A percentile compares a stretch with the other conserved stretches of the same genome.
These are phyloP conservation scores for Candida pseudoglaebosa DNA, from an alignment of 805 yeast species.

Conservation along the genomic window DNA sequence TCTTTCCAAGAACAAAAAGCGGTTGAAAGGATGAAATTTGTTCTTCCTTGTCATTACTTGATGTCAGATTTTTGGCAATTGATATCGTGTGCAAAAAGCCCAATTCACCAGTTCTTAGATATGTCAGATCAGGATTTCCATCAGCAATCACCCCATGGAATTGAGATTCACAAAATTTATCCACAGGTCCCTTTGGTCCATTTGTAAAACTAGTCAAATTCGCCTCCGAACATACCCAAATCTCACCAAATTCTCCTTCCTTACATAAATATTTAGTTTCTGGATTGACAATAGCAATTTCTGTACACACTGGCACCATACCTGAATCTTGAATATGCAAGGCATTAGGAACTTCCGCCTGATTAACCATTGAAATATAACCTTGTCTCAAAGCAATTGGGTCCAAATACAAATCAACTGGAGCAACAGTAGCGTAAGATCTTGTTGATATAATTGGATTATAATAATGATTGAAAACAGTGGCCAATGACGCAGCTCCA, in stretches of 20 bases:
- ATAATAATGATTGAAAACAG: slow-evolving; percentile 72
- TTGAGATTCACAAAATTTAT: slow-evolving; percentile 47
- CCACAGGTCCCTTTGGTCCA: slow-evolving; percentile 49
- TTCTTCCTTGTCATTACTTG: slow-evolving; percentile 23
- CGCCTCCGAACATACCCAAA: slow-evolving; percentile 93
- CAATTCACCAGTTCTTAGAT: slow-evolving; percentile 87
- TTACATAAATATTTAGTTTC: slow-evolving; percentile 77
- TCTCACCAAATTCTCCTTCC: slow-evolving; percentile 93
- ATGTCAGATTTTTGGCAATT: slow-evolving; percentile 32
- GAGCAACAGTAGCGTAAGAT: slow-evolving; percentile 84
- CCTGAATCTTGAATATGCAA: slow-evolving; percentile 90
- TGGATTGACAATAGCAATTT: slow-evolving; percentile 91
- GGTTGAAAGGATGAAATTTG: slow-evolving; percentile 56
- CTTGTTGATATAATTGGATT: slow-evolving; percentile 83
- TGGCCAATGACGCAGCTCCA: slow-evolving; percentile 64
- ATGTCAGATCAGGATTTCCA: slow-evolving; percentile 55
- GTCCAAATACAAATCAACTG: slow-evolving; percentile 82
- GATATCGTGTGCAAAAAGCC: slow-evolving; percentile 84
- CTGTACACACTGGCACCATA: slow-evolving; percentile 91
- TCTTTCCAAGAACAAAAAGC: slow-evolving; percentile 77
- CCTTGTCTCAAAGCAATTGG: slow-evolving; percentile 91
- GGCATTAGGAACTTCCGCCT: slow-evolving; percentile 62
- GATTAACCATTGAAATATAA: slow-evolving; percentile 71
- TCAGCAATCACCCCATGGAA: slow-evolving; percentile 61
- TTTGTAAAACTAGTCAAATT: slow-evolving; percentile 60